Evolutionary conservation across 345 rosid genomes (phyloP).

Genomic region (Gossypium turneri): DNA sequence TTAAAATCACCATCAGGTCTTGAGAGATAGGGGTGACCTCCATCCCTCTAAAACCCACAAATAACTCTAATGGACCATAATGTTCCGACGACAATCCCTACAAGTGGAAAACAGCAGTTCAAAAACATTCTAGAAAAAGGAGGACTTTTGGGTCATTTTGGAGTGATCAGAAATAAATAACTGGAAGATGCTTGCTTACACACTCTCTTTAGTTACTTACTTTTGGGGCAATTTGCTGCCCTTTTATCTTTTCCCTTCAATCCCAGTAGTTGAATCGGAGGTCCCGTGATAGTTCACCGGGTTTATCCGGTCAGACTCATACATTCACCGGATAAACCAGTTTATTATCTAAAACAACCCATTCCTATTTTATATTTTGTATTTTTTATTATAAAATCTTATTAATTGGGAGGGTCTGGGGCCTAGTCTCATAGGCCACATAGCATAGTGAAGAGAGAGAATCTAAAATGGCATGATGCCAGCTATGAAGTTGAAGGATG

Average conservation of each 20-base stretch:
- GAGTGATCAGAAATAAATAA: slow-evolving; percentile 19
- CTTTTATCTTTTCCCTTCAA: slow-evolving; percentile 25
- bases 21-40: not conserved
- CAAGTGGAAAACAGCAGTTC: too few species aligned
- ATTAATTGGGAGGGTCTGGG: not conserved
- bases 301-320: slow-evolving; percentile 26
- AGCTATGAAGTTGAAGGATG: slow-evolving; percentile 76
- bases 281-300: slow-evolving; percentile 49
- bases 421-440: slow-evolving; percentile 25
- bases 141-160: slow-evolving; percentile 25
- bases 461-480: slow-evolving; percentile 55
- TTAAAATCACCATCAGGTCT: slow-evolving; percentile 1
- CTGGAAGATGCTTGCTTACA: slow-evolving; percentile 10
- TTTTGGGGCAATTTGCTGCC: slow-evolving; percentile 37
- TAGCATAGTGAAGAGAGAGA: slow-evolving; percentile 30
- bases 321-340: slow-evolving; percentile 26
- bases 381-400: not conserved
- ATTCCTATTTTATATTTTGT: not conserved
- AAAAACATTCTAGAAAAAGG: not conserved
- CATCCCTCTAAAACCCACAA: not conserved
- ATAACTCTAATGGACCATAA: not conserved
- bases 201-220: slow-evolving; percentile 17
- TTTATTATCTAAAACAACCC: not conserved
- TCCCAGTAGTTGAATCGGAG: slow-evolving; percentile 41
- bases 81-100: not conserved